Conservation (phyloP, 768 basidiomycete genomes). For the Hebeloma cylindrosporum region DNA sequence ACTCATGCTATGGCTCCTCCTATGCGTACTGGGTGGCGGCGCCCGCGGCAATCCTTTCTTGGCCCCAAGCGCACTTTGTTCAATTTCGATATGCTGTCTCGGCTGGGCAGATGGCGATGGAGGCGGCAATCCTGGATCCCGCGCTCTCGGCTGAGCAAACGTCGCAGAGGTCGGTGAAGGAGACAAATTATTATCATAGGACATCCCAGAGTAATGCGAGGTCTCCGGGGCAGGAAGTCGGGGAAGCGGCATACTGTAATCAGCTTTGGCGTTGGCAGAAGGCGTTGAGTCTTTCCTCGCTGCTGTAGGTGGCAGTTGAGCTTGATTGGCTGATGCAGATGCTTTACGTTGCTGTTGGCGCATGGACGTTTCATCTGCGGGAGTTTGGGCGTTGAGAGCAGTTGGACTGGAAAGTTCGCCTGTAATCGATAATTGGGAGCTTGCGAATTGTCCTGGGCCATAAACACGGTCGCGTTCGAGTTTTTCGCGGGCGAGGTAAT, state of each 20-base stretch:
- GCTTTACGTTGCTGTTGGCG: conserved; percentile 21
- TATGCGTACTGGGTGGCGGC: conserved; percentile 77
- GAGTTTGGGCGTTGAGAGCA: conserved; percentile 21
- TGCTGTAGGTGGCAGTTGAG: conserved; percentile 23
- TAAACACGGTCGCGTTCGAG: conserved; percentile 92
- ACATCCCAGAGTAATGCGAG: conserved; percentile 78
- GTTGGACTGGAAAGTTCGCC: conserved; percentile 22
- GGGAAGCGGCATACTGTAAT: conserved; percentile 83
- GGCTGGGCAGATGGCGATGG: conserved; percentile 36
- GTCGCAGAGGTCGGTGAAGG: conserved; percentile 60
- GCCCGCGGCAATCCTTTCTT: conserved; percentile 52
- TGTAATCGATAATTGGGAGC: conserved; percentile 73
- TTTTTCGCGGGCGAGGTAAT: conserved; percentile 95
- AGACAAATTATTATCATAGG: conserved; percentile 62
- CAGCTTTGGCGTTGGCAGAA: conserved; percentile 43
- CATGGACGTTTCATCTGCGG: conserved; percentile 22
- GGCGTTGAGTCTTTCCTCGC: conserved; percentile 29
- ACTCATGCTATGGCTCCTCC: conserved; percentile 81
- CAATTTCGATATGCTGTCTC: conserved; percentile 33
- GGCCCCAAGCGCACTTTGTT: conserved; percentile 24
- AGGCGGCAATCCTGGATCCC: conserved; percentile 59
- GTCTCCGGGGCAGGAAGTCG: conserved; percentile 79
- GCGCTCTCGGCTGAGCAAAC: conserved; percentile 65
- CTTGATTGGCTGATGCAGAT: conserved; percentile 27
- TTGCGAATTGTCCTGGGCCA: conserved; percentile 92